These are phyloP conservation scores for Phytophthora ohioensis DNA, from an alignment of 352 stramenopile species.

Conservation along the genomic window DNA sequence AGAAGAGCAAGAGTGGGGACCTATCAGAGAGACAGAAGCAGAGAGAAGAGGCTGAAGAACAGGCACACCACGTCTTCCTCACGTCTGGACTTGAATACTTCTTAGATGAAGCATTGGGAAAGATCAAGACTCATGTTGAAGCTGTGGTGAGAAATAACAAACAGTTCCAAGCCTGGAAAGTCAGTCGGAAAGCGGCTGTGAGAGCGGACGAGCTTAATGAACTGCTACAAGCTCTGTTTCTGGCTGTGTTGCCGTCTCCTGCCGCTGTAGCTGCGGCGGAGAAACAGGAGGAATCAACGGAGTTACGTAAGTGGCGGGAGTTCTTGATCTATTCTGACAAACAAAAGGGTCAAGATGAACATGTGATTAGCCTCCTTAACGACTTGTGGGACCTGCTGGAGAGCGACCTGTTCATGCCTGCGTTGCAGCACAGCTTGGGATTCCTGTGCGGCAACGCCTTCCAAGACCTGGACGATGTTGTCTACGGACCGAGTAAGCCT, in stretches of 20 bases:
- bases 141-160: slow-evolving; percentile 53
- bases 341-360: slow-evolving; percentile 67
- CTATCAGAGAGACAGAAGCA: slow-evolving; percentile 22
- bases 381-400: slow-evolving; percentile 86
- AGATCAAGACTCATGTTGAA: slow-evolving; percentile 76
- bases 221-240: slow-evolving; percentile 72
- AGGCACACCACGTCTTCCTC: slow-evolving; percentile 75
- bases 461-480: slow-evolving; percentile 80
- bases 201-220: slow-evolving; percentile 78
- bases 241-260: slow-evolving; percentile 58
- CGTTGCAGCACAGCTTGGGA: slow-evolving; percentile 73
- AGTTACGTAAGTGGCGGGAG: slow-evolving; percentile 60
- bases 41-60: slow-evolving; percentile 46
- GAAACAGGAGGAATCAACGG: slow-evolving; percentile 34
- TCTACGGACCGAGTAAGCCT: slow-evolving; percentile 55
- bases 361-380: slow-evolving; percentile 83
- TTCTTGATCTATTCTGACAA: slow-evolving; percentile 87
- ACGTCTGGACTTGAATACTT: slow-evolving; percentile 86
- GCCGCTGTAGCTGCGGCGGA: slow-evolving; percentile 33
- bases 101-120: slow-evolving; percentile 64
- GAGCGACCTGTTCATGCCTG: slow-evolving; percentile 78
- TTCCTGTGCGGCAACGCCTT: slow-evolving; percentile 85
- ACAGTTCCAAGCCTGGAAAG: slow-evolving; percentile 75
- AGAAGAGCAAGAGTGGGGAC: slow-evolving; percentile 51
- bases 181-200: slow-evolving; percentile 75